These are phyloP conservation scores for Lipomyces sp. DNA, from an alignment of 805 yeast genomes.

Conservation along the genomic window DNA sequence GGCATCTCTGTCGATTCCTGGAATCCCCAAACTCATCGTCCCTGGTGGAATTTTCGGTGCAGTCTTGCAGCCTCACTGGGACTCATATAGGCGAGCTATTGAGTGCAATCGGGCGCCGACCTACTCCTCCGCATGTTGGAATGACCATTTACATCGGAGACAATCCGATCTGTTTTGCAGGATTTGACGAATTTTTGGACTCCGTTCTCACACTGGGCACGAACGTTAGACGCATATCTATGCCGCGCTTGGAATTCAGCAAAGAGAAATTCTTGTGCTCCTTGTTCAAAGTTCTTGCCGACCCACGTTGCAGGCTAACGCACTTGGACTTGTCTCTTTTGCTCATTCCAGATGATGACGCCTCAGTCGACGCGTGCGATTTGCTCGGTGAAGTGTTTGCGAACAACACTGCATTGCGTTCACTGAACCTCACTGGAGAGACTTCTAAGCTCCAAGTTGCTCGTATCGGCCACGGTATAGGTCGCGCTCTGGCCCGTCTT, in stretches of 20 bases:
- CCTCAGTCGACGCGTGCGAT: conserved; percentile 28
- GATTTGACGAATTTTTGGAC: conserved; percentile 17
- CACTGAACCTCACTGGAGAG: conserved; percentile 30
- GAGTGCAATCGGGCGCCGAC: conserved; percentile 23
- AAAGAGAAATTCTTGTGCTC: conserved; percentile 23
- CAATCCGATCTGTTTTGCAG: conserved; percentile 22
- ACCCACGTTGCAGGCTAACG: conserved; percentile 21
- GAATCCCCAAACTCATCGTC: conserved; percentile 12
- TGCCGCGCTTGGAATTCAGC: conserved; percentile 28
- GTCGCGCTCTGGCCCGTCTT: conserved; percentile 26
- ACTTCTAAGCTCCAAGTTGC: conserved; percentile 33
- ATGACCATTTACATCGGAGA: conserved; percentile 28
- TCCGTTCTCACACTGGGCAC: conserved; percentile 8
- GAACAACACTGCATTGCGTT: conserved; percentile 18
- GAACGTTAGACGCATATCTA: conserved; percentile 20
- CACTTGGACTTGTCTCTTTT: conserved; percentile 29
- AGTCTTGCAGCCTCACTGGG: conserved; percentile 30
- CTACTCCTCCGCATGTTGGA: conserved; percentile 13
- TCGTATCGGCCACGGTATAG: conserved; percentile 30
- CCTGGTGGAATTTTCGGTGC: conserved; percentile 27
- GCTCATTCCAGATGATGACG: conserved; percentile 32
- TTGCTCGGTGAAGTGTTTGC: conserved; percentile 31
- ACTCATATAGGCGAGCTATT: conserved; percentile 21
- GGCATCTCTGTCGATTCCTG: conserved; percentile 20
- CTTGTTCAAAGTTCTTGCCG: conserved; percentile 20